A percentile compares a stretch with the other conserved stretches of the same genome.
Conservation (phyloP, 164 flowering plant species). For the Umbilicus rupestris region DNA sequence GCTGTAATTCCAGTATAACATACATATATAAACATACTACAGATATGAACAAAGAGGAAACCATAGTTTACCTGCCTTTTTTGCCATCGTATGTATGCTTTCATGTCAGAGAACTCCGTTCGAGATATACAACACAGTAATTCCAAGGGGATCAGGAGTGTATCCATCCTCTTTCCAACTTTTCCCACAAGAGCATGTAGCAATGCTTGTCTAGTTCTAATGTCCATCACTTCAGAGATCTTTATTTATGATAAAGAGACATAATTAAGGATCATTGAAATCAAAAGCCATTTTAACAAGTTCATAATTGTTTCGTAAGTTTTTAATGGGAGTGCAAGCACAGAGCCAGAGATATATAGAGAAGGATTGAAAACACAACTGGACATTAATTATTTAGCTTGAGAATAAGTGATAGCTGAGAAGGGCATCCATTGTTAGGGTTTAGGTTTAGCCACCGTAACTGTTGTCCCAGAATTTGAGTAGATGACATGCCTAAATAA, state of each 20-base stretch:
- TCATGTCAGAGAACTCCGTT: constrained; percentile 90
- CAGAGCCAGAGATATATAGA: not conserved
- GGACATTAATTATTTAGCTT: not conserved
- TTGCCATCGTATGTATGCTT: constrained; percentile 86
- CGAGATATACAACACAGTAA: constrained; percentile 78
- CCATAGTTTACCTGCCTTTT: constrained; percentile 77
- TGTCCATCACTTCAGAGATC: constrained; percentile 92
- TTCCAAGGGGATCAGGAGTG: constrained; percentile 84
- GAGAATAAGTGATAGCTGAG: not conserved
- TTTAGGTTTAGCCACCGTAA: no score
- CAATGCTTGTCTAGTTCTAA: constrained; percentile 81
- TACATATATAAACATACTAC: not conserved
- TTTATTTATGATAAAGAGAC: constrained; percentile 19
- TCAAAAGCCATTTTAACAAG: not conserved
- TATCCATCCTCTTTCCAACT: constrained; percentile 96
- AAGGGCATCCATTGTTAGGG: not conserved
- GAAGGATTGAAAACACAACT: not conserved
- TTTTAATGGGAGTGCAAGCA: not conserved
- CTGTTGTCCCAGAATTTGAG: not conserved
- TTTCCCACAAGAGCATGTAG: constrained; percentile 84
- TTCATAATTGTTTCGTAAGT: not conserved
- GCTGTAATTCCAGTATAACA: not conserved
- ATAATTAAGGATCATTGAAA: not conserved
- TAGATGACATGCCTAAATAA: not conserved
- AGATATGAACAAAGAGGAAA: not conserved